These are phyloP conservation scores for Boletus speciosus DNA, from an alignment of 768 basidiomycete genomes.

Conservation along the genomic window DNA sequence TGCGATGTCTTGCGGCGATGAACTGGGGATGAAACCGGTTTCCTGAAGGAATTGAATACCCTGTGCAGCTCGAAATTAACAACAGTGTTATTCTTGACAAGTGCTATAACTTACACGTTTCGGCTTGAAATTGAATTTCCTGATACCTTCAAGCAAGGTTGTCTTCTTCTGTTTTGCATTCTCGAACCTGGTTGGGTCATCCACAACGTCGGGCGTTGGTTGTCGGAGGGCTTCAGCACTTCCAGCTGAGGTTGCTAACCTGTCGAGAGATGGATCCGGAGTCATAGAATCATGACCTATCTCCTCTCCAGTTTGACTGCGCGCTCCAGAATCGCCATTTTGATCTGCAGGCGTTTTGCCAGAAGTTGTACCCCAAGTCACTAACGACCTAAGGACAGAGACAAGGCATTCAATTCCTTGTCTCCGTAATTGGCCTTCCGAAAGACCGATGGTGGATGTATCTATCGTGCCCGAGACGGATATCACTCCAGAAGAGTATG, in stretches of 20 bases:
- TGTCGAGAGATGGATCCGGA: conserved; percentile 56
- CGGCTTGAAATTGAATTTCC: conserved; percentile 98
- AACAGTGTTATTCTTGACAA: neutral
- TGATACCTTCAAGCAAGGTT: conserved; percentile 89
- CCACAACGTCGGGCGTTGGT: conserved; percentile 74
- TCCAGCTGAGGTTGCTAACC: conserved; percentile 42
- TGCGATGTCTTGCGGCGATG: conserved; percentile 74
- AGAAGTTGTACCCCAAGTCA: conserved; percentile 78
- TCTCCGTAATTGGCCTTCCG: conserved; percentile 80
- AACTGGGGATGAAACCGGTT: conserved; percentile 77
- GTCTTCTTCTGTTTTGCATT: conserved; percentile 97
- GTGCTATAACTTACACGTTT: conserved; percentile 62
- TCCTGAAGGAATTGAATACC: conserved; percentile 88
- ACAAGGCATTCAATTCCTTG: conserved; percentile 96
- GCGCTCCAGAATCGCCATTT: conserved; percentile 38
- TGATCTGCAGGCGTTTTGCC: conserved; percentile 33
- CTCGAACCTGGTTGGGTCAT: conserved; percentile 91
- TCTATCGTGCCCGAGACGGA: conserved; percentile 66
- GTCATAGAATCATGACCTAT: conserved; percentile 45
- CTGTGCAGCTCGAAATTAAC: conserved; percentile 37
- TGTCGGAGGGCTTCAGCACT: conserved; percentile 60
- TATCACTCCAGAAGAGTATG: conserved; percentile 63
- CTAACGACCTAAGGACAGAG: conserved; percentile 82
- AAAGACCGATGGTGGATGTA: conserved; percentile 61
- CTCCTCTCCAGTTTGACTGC: conserved; percentile 55